Evolutionary conservation across 2,329 filamentous ascomycete species (phyloP).

Genomic region (Aspergillus pseudoviridinutans): DNA sequence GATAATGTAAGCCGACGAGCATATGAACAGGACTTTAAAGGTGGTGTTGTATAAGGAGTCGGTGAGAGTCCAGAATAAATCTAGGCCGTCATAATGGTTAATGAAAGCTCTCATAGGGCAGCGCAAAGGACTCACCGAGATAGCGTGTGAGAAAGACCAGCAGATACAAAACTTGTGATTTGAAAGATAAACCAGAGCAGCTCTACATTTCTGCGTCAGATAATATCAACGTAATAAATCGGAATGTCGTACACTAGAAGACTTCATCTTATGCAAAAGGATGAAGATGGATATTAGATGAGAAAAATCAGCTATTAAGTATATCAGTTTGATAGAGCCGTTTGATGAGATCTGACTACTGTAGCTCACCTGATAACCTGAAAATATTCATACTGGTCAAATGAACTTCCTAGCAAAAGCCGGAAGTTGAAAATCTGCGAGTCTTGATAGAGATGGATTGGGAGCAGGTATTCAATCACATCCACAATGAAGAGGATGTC

Average conservation of each 20-base stretch:
- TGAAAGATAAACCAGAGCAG: constrained; percentile 97
- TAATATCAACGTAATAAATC: not conserved
- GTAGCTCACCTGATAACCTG: constrained; percentile 56
- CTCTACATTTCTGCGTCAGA: constrained; percentile 55
- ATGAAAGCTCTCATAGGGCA: not conserved
- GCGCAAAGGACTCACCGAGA: constrained; percentile 58
- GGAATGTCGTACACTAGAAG: constrained; percentile 67
- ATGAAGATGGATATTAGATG: constrained; percentile 93
- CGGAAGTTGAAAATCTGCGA: not conserved
- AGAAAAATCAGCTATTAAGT: constrained; percentile 75
- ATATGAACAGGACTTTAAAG: constrained; percentile 96
- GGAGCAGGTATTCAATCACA: not conserved
- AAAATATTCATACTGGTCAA: constrained; percentile 63
- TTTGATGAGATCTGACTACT: not conserved
- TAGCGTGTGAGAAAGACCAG: constrained; percentile 93
- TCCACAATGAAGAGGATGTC: not conserved
- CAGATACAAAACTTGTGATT: constrained; percentile 93
- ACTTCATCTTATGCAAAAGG: constrained; percentile 92
- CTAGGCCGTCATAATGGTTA: constrained; percentile 40
- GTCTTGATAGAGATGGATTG: not conserved
- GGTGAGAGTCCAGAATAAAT: constrained; percentile 81
- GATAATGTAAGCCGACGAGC: constrained; percentile 84
- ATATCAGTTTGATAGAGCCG: constrained; percentile 11
- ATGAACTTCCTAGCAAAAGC: not conserved
- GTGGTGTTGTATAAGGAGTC: constrained; percentile 83